phyloP scores from a whole-genome alignment of 345 rosid species.

The Syzygium aqueum region DNA sequence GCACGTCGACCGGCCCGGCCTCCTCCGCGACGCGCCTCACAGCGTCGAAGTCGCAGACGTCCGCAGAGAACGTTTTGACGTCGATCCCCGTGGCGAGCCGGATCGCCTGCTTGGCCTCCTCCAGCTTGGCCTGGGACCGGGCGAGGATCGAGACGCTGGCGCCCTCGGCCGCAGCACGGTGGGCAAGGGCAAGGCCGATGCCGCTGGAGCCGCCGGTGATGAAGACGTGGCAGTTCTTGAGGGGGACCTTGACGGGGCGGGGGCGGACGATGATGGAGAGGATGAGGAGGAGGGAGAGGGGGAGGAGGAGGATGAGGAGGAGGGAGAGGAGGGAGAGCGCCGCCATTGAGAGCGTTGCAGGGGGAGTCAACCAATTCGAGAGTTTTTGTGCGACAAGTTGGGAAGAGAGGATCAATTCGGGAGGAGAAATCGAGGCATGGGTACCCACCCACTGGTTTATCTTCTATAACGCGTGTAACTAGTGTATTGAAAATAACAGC shows the following conservation, averaged over 20 bases:
- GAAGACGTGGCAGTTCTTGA: slow-evolving; percentile 73
- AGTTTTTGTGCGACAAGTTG: too few relatives aligned
- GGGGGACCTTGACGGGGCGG: slow-evolving; percentile 44
- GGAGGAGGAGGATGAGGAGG: slow-evolving; percentile 26
- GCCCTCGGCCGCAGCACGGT: slow-evolving; percentile 57
- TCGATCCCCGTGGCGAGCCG: slow-evolving; percentile 61
- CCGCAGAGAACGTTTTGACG: slow-evolving; percentile 56
- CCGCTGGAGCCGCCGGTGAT: slow-evolving; percentile 93
- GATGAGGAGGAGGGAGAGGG: slow-evolving; percentile 29
- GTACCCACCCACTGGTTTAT: too few relatives aligned
- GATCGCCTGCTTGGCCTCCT: slow-evolving; percentile 54
- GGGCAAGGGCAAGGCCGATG: slow-evolving; percentile 75
- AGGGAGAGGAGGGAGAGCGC: background rate
- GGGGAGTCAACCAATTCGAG: background rate
- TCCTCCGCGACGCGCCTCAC: slow-evolving; percentile 32
- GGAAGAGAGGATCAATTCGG: too few relatives aligned
- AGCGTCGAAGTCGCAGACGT: slow-evolving; percentile 66
- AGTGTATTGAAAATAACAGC: too few relatives aligned
- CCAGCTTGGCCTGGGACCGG: slow-evolving; percentile 47
- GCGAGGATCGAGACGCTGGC: slow-evolving; percentile 77
- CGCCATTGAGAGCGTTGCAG: background rate
- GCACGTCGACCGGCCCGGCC: slow-evolving; percentile 64
- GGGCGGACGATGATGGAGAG: slow-evolving; percentile 49
- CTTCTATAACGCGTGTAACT: too few relatives aligned
- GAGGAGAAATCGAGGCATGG: too few relatives aligned